Evolutionary conservation across 768 basidiomycete genomes (phyloP).

Genomic region (Serendipita sp.): DNA sequence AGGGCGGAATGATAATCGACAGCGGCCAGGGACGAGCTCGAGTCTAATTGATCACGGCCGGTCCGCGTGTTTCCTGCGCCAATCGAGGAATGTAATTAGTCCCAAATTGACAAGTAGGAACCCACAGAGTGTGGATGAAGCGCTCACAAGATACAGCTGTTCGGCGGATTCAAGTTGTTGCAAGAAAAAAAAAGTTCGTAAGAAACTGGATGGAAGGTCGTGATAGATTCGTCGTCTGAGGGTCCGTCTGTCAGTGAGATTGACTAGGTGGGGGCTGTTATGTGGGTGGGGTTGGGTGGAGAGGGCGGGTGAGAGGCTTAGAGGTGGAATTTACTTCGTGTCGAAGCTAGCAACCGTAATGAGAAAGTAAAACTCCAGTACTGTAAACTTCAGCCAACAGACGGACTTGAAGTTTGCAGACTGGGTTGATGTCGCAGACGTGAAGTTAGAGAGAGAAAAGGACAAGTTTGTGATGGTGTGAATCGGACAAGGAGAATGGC

Average conservation of each 20-base stretch:
- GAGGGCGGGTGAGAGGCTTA: background rate
- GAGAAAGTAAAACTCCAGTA: background rate
- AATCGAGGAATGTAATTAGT: background rate
- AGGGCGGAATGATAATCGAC: too few relatives aligned
- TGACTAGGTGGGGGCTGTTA: background rate
- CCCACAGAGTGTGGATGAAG: background rate
- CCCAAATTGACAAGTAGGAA: background rate
- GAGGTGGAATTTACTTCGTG: background rate
- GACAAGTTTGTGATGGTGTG: background rate
- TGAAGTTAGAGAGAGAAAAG: background rate
- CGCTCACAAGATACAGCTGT: too few relatives aligned
- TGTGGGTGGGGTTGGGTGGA: background rate
- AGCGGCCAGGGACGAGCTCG: too few relatives aligned
- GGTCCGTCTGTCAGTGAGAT: too few relatives aligned
- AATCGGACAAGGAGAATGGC: background rate
- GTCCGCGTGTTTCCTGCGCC: too few relatives aligned
- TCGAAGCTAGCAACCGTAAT: background rate
- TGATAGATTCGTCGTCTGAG: too few relatives aligned
- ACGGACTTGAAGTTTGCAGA: background rate
- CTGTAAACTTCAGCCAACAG: too few relatives aligned
- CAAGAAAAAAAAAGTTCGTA: too few relatives aligned
- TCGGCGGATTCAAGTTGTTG: too few relatives aligned
- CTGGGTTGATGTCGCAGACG: background rate
- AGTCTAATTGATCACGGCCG: too few relatives aligned
- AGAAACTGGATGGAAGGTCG: too few relatives aligned